Percentiles rank a stretch among this genome's conserved stretches.
phyloP scores from a whole-genome alignment of 164 flowering plant genomes.

The Vitis rupestris region DNA sequence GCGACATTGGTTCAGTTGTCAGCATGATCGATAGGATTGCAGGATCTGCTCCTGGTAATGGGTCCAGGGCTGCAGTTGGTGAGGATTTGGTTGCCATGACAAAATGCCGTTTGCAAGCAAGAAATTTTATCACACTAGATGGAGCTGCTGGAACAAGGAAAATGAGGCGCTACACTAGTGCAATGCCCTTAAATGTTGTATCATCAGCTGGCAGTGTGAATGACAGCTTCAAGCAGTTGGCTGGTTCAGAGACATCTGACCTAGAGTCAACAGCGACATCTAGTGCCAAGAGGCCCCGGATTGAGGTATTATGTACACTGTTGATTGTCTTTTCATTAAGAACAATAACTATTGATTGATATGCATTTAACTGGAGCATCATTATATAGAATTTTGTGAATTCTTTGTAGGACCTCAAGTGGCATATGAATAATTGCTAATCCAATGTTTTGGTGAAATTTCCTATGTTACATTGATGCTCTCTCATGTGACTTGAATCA shows the following conservation, averaged over 20 bases:
- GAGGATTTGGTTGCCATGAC: slow-evolving; percentile 96
- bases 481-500: background rate
- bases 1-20: slow-evolving; percentile 84
- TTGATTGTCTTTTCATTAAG: background rate
- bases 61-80: slow-evolving; percentile 94
- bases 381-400: background rate
- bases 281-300: slow-evolving; percentile 52
- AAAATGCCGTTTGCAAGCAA: slow-evolving; percentile 85
- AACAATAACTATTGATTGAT: background rate
- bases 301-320: slow-evolving; percentile 51
- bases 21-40: slow-evolving; percentile 85
- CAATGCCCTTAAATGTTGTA: slow-evolving; percentile 67
- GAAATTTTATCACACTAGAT: slow-evolving; percentile 62
- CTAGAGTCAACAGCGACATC: slow-evolving; percentile 90
- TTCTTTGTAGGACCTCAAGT: background rate
- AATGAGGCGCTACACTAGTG: slow-evolving; percentile 79
- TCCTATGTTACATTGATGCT: background rate
- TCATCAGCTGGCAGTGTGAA: slow-evolving; percentile 66
- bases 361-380: background rate
- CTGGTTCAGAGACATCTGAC: slow-evolving; percentile 59
- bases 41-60: slow-evolving; percentile 92
- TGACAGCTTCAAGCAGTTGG: slow-evolving; percentile 54
- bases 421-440: background rate
- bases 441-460: background rate
- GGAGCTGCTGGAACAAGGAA: slow-evolving; percentile 60